Conservation (phyloP, 768 basidiomycete species). For the Kondoa malvinella region DNA sequence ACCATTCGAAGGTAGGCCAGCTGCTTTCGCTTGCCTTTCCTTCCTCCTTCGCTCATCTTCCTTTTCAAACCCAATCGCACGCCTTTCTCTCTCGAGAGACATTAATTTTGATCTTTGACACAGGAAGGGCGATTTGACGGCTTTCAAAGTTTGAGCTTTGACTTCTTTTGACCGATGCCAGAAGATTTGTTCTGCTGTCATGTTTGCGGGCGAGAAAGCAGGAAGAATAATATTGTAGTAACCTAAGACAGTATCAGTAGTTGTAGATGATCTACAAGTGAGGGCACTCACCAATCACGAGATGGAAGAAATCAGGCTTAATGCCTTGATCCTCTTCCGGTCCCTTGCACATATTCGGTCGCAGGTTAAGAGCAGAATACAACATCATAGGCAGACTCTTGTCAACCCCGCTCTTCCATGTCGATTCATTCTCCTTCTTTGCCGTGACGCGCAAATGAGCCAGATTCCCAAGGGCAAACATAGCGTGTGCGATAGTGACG, state of each 20-base stretch:
- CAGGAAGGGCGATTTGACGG: conserved; percentile 48
- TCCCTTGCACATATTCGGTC: conserved; percentile 38
- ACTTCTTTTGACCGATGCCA: conserved; percentile 59
- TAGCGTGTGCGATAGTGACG: conserved; percentile 55
- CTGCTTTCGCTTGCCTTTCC: conserved; percentile 7
- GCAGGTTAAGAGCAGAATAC: conserved; percentile 69
- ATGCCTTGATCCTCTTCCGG: conserved; percentile 9
- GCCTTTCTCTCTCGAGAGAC: conserved; percentile 46
- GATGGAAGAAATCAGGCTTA: conserved; percentile 7
- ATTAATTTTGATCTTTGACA: conserved; percentile 48
- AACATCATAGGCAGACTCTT: conserved; percentile 43
- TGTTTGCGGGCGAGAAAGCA: conserved; percentile 35
- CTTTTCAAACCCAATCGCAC: conserved; percentile 51
- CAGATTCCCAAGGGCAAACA: conserved; percentile 58
- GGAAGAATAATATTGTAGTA: conserved; percentile 72
- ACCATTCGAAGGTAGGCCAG: conserved; percentile 5
- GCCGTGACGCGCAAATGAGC: conserved; percentile 48
- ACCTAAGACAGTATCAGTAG: background rate
- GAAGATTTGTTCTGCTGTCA: conserved; percentile 39
- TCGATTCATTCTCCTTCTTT: conserved; percentile 24
- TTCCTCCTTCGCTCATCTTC: conserved; percentile 47
- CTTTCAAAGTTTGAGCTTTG: conserved; percentile 50
- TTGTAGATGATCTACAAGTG: conserved; percentile 65
- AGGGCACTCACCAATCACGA: conserved; percentile 6
- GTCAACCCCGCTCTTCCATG: background rate